Percentiles rank a stretch among this genome's conserved stretches.
These are phyloP conservation scores for Ophiocordyceps camponoti-rufipedis DNA, from an alignment of 2,329 filamentous ascomycete genomes.

Conservation along the genomic window DNA sequence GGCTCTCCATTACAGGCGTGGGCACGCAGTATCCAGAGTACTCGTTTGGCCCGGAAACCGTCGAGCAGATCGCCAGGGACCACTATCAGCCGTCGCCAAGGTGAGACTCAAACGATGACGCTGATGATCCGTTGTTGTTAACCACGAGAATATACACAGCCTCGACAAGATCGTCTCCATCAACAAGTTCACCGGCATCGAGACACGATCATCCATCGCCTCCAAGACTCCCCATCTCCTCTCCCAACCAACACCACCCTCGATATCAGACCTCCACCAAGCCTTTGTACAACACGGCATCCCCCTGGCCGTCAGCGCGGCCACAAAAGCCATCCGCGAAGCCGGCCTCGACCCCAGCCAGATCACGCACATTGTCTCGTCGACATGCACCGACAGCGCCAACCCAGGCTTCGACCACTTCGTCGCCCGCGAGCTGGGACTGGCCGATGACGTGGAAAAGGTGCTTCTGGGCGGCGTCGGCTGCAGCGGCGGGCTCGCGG, in stretches of 20 bases:
- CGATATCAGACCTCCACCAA: conserved; percentile 35
- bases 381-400: conserved; percentile 50
- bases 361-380: conserved; percentile 50
- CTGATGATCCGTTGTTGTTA: no score
- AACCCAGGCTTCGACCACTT: conserved; percentile 53
- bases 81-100: neutral
- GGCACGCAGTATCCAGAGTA: neutral
- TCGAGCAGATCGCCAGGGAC: neutral
- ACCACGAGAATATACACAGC: neutral
- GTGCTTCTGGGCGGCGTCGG: conserved; percentile 48
- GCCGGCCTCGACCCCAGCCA: conserved; percentile 28
- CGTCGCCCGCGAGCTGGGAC: conserved; percentile 38
- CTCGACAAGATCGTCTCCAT: neutral
- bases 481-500: conserved; percentile 45
- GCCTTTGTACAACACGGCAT: conserved; percentile 39
- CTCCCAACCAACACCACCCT: conserved; percentile 15
- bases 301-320: conserved; percentile 35
- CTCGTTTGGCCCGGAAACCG: neutral
- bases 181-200: neutral
- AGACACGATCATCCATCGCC: neutral
- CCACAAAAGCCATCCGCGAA: conserved; percentile 35
- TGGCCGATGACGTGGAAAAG: conserved; percentile 41
- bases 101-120: neutral
- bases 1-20: neutral
- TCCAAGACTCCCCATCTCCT: neutral